phyloP scores from a whole-genome alignment of 2,329 filamentous ascomycete genomes.

The Aspergillus niger region DNA sequence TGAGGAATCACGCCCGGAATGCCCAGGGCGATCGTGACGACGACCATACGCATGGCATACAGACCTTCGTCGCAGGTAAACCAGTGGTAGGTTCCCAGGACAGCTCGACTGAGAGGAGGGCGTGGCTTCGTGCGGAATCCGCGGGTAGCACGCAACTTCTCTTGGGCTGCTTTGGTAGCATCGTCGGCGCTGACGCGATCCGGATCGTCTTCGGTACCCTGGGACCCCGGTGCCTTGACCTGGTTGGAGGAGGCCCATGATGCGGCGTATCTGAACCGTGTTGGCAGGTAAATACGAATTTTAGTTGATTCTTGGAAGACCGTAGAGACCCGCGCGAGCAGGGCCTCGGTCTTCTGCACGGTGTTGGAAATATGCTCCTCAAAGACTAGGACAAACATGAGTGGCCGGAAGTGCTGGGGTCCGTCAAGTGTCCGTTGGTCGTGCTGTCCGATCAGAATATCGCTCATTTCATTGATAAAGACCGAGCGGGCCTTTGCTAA shows the following conservation, averaged over 20 bases:
- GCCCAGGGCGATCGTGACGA: conserved; percentile 48
- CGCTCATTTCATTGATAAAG: conserved; percentile 40
- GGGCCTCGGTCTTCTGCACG: conserved; percentile 11
- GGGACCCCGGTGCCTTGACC: conserved; percentile 25
- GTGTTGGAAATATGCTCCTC: conserved; percentile 45
- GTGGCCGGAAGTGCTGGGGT: conserved; percentile 37
- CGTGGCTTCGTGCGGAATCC: conserved; percentile 31
- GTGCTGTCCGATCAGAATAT: conserved; percentile 37
- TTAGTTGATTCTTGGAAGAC: conserved; percentile 41
- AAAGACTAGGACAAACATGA: conserved; percentile 51
- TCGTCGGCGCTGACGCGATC: conserved; percentile 28
- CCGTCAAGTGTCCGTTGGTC: conserved; percentile 20
- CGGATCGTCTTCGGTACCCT: conserved; percentile 27
- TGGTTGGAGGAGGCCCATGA: conserved; percentile 41
- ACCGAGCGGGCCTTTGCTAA: conserved; percentile 29
- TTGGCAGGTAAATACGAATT: conserved; percentile 48
- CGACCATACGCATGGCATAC: conserved; percentile 52
- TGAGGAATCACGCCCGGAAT: conserved; percentile 48
- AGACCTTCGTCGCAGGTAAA: conserved; percentile 39
- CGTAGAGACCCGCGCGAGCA: conserved; percentile 42
- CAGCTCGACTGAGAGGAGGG: conserved; percentile 28
- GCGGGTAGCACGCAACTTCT: conserved; percentile 42
- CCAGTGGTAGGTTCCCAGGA: conserved; percentile 43
- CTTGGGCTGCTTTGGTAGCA: conserved; percentile 39
- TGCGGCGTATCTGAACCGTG: conserved; percentile 42